Evolutionary conservation across 2,329 filamentous ascomycete genomes (phyloP).

Genomic region (Lachnellula cervina): DNA sequence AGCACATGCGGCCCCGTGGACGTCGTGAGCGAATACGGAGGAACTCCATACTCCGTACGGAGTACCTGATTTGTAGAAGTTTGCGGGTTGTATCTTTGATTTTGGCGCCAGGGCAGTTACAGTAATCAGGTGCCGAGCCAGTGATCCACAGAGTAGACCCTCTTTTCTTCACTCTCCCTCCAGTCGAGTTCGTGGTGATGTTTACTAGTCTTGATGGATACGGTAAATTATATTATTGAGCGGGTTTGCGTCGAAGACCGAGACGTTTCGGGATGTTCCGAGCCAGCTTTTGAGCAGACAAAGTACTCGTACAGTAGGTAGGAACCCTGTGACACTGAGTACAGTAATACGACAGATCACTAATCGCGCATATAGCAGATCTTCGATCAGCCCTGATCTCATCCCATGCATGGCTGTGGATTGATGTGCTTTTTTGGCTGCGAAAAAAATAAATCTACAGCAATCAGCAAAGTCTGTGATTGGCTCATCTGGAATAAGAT

Average conservation of each 20-base stretch:
- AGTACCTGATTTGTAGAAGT: neutral
- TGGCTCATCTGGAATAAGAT: too few relatives aligned
- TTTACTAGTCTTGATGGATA: neutral
- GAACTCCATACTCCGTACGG: too few relatives aligned
- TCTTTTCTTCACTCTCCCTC: too few relatives aligned
- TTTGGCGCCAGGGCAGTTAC: neutral
- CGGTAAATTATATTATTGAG: neutral
- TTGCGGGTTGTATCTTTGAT: neutral
- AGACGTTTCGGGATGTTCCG: neutral
- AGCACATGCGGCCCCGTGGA: too few relatives aligned
- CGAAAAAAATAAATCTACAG: neutral
- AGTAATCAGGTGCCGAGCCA: too few relatives aligned
- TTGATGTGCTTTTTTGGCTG: neutral
- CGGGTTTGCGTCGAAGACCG: neutral
- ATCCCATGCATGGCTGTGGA: neutral
- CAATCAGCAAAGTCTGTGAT: neutral
- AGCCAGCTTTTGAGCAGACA: neutral
- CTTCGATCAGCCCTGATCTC: slow-evolving; percentile 6
- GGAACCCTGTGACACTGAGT: neutral
- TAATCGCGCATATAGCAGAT: slow-evolving; percentile 6
- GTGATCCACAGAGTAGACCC: too few relatives aligned
- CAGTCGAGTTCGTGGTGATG: neutral
- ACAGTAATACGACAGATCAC: slow-evolving; percentile 4
- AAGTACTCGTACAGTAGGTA: too few relatives aligned
- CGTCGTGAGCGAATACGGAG: neutral